Base-by-base conservation (phyloP, 2,329 filamentous ascomycete species). In the Pyricularia sp. region DNA sequence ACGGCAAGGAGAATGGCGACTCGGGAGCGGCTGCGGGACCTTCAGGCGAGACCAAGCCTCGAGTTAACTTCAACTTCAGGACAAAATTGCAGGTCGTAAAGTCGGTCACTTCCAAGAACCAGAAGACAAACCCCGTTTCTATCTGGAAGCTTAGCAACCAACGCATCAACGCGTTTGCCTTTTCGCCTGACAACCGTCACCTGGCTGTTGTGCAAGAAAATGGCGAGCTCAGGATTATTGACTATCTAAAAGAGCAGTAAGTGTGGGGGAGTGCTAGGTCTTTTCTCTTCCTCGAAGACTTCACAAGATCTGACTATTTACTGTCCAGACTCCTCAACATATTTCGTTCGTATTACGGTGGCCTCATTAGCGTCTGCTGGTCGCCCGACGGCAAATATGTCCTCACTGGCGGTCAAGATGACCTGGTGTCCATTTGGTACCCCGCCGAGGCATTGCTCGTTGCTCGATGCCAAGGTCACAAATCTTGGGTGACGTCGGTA, bases 301-400 rank as follows among this genome's bases (percentile, higher is more conserved):
- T 26, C 24, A 31, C 40, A 33, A 57, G 10, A 28, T 57, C 26
- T 33, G 19, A 40, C 59, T 22, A 13, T 24, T 31, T 62, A 30
- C 19, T 9, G 4, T 3, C 33, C 67, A 94, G 90, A 70, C 81
- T 97, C n/a, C 79, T 94, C 13, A 91, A 93, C 71, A 80, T 96
- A 60, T 97, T 91, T 75, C 86, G 88, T 70, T 91, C 91, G 65
- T 99, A 97, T 78, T 99, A 97, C 71, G 94, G 94, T 61, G 93
- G 91, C 3, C 82, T 99, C 67, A 89, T 89, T 60, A 96, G 92
- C 72, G 92, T 97, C 2, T 96, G 91, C 77, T 99, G 94, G 94
- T 97, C 93, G 7, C 94, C 94, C 10, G 94, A 99, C 72, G 93
- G 92, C 63, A 93, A 96, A 73, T 99, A 97, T 74, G 87, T 99